phyloP scores from a whole-genome alignment of 148 eudicot genomes.

The Dianthus caryophyllus region DNA sequence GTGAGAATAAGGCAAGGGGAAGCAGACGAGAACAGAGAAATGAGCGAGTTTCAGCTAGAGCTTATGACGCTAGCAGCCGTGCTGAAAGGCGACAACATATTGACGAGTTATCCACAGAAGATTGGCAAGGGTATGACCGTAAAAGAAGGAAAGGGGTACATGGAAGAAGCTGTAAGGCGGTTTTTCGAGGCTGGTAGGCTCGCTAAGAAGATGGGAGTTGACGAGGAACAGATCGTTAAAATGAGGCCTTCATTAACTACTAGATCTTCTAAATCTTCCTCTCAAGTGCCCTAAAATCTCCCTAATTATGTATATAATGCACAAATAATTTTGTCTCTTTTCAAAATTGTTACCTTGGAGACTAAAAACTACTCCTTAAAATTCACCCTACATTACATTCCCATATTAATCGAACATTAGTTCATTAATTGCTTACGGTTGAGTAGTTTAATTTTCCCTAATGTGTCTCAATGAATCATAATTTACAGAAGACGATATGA shows the following conservation, averaged over 20 bases:
- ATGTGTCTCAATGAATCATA: too few species aligned
- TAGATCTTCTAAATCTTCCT: slow-evolving; percentile 35
- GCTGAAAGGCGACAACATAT: slow-evolving; percentile 62
- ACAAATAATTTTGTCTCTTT: too few species aligned
- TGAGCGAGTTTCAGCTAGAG: slow-evolving; percentile 82
- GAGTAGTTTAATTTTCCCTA: too few species aligned
- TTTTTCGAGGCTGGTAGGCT: slow-evolving; percentile 61
- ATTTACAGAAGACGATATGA: too few species aligned
- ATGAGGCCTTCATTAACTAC: slow-evolving; percentile 84
- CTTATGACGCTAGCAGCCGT: slow-evolving; percentile 77
- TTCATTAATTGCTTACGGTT: too few species aligned
- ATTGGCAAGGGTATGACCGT: slow-evolving; percentile 56
- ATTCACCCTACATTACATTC: too few species aligned
- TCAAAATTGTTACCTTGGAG: too few species aligned
- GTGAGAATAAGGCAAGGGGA: slow-evolving; percentile 54
- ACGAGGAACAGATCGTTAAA: slow-evolving; percentile 57
- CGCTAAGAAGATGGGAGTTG: slow-evolving; percentile 66
- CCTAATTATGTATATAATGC: not conserved
- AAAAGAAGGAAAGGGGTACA: slow-evolving; percentile 62
- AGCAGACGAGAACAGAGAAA: slow-evolving; percentile 62
- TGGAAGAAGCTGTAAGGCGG: slow-evolving; percentile 61
- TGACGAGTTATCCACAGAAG: slow-evolving; percentile 40
- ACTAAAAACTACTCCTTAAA: too few species aligned
- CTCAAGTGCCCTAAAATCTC: slow-evolving; percentile 8
- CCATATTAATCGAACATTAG: too few species aligned